Base-by-base conservation (phyloP, 331 rosid species). In the Malus hybrid region DNA sequence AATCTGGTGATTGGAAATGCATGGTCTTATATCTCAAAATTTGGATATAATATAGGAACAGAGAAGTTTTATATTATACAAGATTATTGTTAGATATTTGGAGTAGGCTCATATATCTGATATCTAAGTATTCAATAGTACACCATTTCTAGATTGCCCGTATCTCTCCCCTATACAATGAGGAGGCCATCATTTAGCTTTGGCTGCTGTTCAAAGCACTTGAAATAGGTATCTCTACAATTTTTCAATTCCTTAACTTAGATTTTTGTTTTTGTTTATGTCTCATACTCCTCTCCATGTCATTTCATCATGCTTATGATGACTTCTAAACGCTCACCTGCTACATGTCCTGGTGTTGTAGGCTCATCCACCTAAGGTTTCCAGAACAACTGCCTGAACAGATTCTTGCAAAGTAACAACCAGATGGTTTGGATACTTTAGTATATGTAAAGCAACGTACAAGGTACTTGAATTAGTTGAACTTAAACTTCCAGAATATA, bases 371-470 rank as follows among this genome's bases (percentile, higher is more conserved):
- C 74, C 82, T 59, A 80, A 70, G 80, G 57, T 77, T 48, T 65
- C 88, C 75, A 83, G 83, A 77, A 77, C 93, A 75, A 82, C 78
- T 73, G 97, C 96, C 46, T 88, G 74, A 65, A 96, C 89, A 85
- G 71, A 90, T 83, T 73, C 83, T 67, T 94, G 99, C 86, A 82
- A 71, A 82, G 93, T 94, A 63, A 87, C 93, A 67, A 92, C 99
- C 81, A 83, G 88, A 59, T 92, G 96, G 97, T 85, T 91, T 85
- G 97, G 96, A 19, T 93, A 88, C 82, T 80, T 87, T 77, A 87
- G 91, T 31, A 75, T 93, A 74, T 73, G 83, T 86, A 88, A 79
- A 79, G 91, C 94, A 83, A 83, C 87, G 85, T 84, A 87, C 50
- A 71, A 70, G 80, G 85, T 91, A 66, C 69, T 93, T 76, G 96